Evolutionary conservation across 441 rosid genomes (phyloP).

Genomic region (Gossypium schwendimanii): DNA sequence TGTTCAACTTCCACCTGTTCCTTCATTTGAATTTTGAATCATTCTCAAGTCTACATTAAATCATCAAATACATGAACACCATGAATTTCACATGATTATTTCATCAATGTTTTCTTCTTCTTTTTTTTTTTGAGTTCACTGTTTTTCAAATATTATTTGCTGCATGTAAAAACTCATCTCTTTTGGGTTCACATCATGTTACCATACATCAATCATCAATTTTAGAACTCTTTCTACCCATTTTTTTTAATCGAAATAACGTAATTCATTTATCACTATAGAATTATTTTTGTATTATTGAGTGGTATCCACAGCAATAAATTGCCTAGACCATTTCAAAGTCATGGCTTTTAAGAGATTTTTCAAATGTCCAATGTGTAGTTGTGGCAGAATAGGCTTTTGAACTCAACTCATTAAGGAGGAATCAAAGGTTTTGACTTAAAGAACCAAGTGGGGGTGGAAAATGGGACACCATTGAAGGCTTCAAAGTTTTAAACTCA

Average conservation of each 20-base stretch:
- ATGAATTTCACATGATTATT: conserved; percentile 5
- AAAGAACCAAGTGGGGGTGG: background rate
- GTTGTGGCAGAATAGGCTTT: background rate
- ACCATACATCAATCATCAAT: background rate
- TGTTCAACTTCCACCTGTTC: background rate
- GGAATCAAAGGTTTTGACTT: conserved; percentile 3
- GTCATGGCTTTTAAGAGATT: background rate
- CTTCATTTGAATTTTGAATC: background rate
- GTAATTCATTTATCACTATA: too few species aligned
- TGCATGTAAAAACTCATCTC: background rate
- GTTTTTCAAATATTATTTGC: conserved; percentile 10
- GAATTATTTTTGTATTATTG: background rate
- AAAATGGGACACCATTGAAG: background rate
- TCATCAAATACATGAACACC: background rate
- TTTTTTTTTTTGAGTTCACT: background rate
- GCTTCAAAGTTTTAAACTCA: background rate
- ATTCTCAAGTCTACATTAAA: background rate
- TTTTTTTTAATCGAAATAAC: background rate
- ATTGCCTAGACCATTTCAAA: background rate
- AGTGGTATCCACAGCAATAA: background rate
- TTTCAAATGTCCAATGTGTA: background rate
- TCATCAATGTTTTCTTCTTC: background rate
- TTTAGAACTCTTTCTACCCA: background rate
- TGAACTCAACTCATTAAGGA: background rate
- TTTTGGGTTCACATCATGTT: too few species aligned